Evolutionary conservation across 2,329 filamentous ascomycete genomes (phyloP).

Genomic region (Kalmusia sp.): DNA sequence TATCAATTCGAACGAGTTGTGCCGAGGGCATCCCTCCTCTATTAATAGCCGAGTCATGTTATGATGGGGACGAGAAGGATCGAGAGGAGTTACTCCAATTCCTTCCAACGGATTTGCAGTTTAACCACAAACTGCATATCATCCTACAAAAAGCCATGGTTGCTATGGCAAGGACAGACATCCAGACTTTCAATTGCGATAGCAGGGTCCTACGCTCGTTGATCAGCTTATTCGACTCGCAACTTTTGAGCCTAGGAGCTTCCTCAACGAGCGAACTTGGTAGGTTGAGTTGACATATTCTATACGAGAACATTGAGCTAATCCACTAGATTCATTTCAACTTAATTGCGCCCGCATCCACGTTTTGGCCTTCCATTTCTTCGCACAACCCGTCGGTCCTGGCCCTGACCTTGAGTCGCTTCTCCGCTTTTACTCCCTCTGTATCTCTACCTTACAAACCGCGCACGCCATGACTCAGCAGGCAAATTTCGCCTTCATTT

Average conservation of each 20-base stretch:
- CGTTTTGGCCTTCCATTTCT: constrained; percentile 46
- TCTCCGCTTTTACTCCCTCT: constrained; percentile 39
- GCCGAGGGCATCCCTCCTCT: constrained; percentile 40
- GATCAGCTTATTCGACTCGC: constrained; percentile 45
- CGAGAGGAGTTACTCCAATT: constrained; percentile 42
- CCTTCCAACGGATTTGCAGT: constrained; percentile 39
- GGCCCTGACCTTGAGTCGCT: constrained; percentile 36
- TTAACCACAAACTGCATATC: constrained; percentile 42
- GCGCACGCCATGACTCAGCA: constrained; percentile 29
- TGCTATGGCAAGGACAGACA: constrained; percentile 40
- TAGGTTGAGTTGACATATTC: constrained; percentile 17
- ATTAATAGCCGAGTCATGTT: constrained; percentile 38
- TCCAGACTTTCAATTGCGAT: constrained; percentile 40
- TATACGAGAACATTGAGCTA: constrained; percentile 9
- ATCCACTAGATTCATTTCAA: constrained; percentile 38
- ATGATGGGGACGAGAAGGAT: constrained; percentile 40
- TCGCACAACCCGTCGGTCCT: constrained; percentile 36
- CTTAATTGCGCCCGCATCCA: constrained; percentile 45
- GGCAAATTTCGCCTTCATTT: constrained; percentile 33
- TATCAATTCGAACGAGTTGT: constrained; percentile 38
- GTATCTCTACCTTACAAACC: constrained; percentile 38
- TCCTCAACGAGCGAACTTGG: constrained; percentile 41
- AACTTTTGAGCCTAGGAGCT: constrained; percentile 36
- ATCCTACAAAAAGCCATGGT: constrained; percentile 42
- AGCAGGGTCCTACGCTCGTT: constrained; percentile 40